Evolutionary conservation across 2,329 filamentous ascomycete species (phyloP), one percentile per base, ranked within the genome.

Genomic region (Curvularia sp.): DNA sequence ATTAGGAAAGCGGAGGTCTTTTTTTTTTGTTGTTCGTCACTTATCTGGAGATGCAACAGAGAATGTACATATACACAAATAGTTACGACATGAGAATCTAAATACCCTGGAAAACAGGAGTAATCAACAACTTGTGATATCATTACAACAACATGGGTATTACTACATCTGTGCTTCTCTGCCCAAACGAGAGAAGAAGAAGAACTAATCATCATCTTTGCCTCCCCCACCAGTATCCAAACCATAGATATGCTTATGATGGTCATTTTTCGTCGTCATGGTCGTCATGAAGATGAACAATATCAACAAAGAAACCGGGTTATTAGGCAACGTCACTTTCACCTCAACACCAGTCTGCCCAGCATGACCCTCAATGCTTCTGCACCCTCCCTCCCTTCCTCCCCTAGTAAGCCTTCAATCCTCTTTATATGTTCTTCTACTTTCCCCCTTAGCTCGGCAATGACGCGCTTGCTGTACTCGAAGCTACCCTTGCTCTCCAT

Each of bases 401-500:
- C 74, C 0, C 75, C 81, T 5, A 82, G 67, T 28, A 67, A 59
- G 8, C 53, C 55, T 61, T 80, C 78, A 41, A 79, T 64, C 48
- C 78, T 77, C 8, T 75, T 73, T 3, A 84, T 77, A 50, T 82
- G 71, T 43, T 70, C 74, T 52, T 80, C 61, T 4, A 79, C 78
- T 68, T 80, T 81, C 31, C 69, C 74, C 46, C 75, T 75, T 65
- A 84, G 55, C 42, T 80, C 79, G n/a, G 73, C 61, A 55, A 84
- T 76, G 38, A 82, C 90, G 50, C 85, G 82, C 58, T 87, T 83
- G 15, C 91, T 94, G 75, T 98, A 97, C 53, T 89, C 88, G 74
- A 99, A 97, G 73, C 90, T 96, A 38, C 93, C 93, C 0, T 90
- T 96, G 63, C 85, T 83, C 77, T 97, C 89, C 92, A 99, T 96